phyloP scores from a whole-genome alignment of 345 rosid genomes.

The Eucalyptus cloeziana region DNA sequence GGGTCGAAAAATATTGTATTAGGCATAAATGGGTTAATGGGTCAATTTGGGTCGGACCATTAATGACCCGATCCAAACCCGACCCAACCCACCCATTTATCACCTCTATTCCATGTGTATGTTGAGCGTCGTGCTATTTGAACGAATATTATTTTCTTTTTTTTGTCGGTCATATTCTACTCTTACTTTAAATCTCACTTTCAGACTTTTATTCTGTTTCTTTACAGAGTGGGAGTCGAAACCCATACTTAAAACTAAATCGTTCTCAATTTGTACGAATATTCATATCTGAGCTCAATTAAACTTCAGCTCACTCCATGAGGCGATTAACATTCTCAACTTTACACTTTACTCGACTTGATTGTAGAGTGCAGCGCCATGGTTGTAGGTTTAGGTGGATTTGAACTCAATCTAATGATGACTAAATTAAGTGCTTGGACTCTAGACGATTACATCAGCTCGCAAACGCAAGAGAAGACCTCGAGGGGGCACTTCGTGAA shows the following conservation, averaged over 20 bases:
- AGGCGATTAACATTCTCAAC: neutral
- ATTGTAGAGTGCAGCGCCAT: neutral
- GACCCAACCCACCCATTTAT: no score
- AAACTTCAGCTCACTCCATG: neutral
- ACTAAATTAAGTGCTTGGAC: neutral
- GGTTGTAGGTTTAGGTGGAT: neutral
- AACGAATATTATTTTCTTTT: neutral
- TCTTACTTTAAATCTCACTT: no score
- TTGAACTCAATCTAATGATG: neutral
- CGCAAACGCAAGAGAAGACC: neutral
- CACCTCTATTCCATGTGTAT: no score
- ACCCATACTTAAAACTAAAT: no score
- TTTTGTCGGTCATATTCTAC: no score
- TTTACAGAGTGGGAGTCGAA: no score
- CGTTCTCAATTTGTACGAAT: neutral
- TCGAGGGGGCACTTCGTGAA: neutral
- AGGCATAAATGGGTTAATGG: no score
- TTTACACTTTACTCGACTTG: neutral
- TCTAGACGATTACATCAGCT: neutral
- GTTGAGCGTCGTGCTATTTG: neutral
- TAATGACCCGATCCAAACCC: no score
- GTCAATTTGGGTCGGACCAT: no score
- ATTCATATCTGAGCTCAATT: neutral
- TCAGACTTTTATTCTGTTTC: no score
- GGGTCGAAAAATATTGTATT: no score